phyloP scores from a whole-genome alignment of 441 rosid genomes.

The Raphanus hybrid region DNA sequence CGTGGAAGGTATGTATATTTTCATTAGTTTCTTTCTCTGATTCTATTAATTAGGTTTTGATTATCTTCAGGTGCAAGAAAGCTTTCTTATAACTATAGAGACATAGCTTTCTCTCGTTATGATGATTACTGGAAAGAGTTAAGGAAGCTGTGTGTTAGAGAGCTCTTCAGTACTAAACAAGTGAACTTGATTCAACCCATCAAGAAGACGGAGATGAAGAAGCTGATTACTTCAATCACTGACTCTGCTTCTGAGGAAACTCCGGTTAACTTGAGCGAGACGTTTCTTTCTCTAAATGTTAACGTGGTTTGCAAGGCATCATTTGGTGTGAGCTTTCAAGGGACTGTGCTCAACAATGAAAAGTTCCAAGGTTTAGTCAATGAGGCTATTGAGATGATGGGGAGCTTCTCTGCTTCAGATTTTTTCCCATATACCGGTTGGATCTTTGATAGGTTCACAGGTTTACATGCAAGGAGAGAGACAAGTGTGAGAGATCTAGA shows the following conservation, averaged over 20 bases:
- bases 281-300: conserved; percentile 18
- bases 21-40: background rate
- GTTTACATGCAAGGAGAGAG: conserved; percentile 36
- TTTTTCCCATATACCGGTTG: conserved; percentile 37
- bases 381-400: conserved; percentile 31
- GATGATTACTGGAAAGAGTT: conserved; percentile 41
- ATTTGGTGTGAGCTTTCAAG: conserved; percentile 38
- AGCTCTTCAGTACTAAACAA: conserved; percentile 24
- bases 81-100: conserved; percentile 34
- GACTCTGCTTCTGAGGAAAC: conserved; percentile 23
- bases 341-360: conserved; percentile 29
- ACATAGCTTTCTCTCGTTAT: conserved; percentile 32
- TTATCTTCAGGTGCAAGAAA: conserved; percentile 29
- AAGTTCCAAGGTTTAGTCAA: conserved; percentile 25
- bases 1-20: conserved; percentile 26
- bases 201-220: conserved; percentile 24
- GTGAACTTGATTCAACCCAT: conserved; percentile 26
- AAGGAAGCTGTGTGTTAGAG: conserved; percentile 33
- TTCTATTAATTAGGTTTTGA: background rate
- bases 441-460: conserved; percentile 35
- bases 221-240: conserved; percentile 25
- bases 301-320: conserved; percentile 34
- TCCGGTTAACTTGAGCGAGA: conserved; percentile 37
- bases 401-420: conserved; percentile 45
- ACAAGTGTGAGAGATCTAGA: conserved; percentile 27